Evolutionary conservation across 768 basidiomycete genomes (phyloP).

Genomic region (Lyophyllum semitale): DNA sequence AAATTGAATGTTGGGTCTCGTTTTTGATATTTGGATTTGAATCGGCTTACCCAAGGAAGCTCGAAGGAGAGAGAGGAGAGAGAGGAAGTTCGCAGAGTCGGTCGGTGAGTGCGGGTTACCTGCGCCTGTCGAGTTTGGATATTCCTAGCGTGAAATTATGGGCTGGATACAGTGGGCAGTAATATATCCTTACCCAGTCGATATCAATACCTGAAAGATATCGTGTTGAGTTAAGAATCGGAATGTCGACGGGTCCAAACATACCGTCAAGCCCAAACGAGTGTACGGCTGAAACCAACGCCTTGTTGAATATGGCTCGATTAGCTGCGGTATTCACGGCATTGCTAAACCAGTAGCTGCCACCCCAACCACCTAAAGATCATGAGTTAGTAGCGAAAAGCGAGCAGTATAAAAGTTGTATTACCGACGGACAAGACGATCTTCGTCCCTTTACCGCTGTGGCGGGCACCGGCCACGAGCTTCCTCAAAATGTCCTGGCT

Average conservation of each 20-base stretch:
- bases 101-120: slow-evolving; percentile 58
- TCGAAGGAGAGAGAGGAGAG: slow-evolving; percentile 61
- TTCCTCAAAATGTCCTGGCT: slow-evolving; percentile 52
- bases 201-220: slow-evolving; percentile 38
- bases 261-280: slow-evolving; percentile 66
- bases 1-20: slow-evolving; percentile 24
- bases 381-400: background rate
- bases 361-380: slow-evolving; percentile 64
- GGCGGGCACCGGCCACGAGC: slow-evolving; percentile 57
- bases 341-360: slow-evolving; percentile 64
- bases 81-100: slow-evolving; percentile 67
- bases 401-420: slow-evolving; percentile 23
- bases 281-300: slow-evolving; percentile 56
- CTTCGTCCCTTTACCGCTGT: slow-evolving; percentile 57
- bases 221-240: no score
- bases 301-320: slow-evolving; percentile 54
- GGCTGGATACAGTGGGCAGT: background rate
- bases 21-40: background rate
- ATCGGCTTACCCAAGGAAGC: slow-evolving; percentile 44
- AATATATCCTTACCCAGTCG: slow-evolving; percentile 48
- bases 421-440: slow-evolving; percentile 69
- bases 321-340: slow-evolving; percentile 48
- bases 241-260: no score
- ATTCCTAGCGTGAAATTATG: slow-evolving; percentile 58
- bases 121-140: slow-evolving; percentile 63